Base-by-base conservation (phyloP, 176 grass and related monocot genomes). In the Neostapfia colusana region DNA sequence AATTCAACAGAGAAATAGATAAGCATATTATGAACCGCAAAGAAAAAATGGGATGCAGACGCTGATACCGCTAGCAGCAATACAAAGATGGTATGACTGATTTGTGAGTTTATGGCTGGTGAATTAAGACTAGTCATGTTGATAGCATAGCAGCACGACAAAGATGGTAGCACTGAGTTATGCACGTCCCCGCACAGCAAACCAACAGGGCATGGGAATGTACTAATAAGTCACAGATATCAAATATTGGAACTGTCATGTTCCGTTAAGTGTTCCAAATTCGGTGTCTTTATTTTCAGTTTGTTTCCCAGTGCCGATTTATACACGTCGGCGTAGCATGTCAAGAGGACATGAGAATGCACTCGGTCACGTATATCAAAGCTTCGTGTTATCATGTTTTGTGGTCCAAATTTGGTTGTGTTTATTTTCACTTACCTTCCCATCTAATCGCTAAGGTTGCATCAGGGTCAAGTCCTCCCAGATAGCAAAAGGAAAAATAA, bases 1-100 rank as follows among this genome's bases (percentile, higher is more conserved):
- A 55, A 48, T 70, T 53, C 38, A 45, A 53, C 37, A 23, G 9
- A 80, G n/a, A 67, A 77, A 40, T 68, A 75, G 24, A 61, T 25
- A 65, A 58, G 3, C 5, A 66, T 27, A 17, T 8, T 44, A 14
- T 31, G 12, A 61, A 26, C 11, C 27, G 10, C 8, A 28, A 4
- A 74, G 14, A 75, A 44, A 0, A 14, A 72, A n/a, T 58, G 27
- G 17, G 6, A 12, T 37, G 9, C 24, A 34, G 8, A 46, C 36
- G 10, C 58, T 74, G 55, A 75, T 18, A 43, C 63, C 23, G 46
- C 64, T 65, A 78, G 39, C 75, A 65, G 54, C 12, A 53, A 9
- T n/a, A 43, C 6, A 69, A 49, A 49, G 46, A 17, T 49, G 46
- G 46, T 17, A 17, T 14, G 46, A 20, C 51, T 54, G 20, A 21